Conservation (phyloP, 164 flowering plant species). For the Vitis labrusca region DNA sequence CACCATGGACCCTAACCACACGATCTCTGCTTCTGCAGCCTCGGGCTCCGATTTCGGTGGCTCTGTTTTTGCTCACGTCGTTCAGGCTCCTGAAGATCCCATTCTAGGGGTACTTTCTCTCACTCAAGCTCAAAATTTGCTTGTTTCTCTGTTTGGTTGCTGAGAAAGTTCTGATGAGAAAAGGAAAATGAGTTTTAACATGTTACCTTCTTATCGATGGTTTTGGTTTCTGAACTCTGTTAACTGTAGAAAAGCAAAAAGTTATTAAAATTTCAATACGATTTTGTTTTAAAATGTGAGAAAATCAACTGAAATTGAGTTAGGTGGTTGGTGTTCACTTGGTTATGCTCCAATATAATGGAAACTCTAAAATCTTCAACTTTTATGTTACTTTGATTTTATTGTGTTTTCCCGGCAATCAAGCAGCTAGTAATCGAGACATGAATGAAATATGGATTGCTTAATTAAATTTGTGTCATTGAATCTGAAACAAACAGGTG, state of each 20-base stretch:
- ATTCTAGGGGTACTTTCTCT: constrained; percentile 73
- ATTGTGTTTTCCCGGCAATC: not conserved
- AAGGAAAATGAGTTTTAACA: not conserved
- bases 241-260: too few species aligned
- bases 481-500: constrained; percentile 47
- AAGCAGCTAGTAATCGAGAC: not conserved
- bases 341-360: too few species aligned
- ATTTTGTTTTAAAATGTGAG: too few species aligned
- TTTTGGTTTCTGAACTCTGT: too few species aligned
- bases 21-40: constrained; percentile 43
- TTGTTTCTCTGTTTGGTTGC: not conserved
- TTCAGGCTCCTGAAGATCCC: constrained; percentile 94
- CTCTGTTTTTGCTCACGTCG: constrained; percentile 76
- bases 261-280: too few species aligned
- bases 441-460: too few species aligned
- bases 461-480: not conserved
- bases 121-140: constrained; percentile 6
- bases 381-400: not conserved
- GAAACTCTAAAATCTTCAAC: not conserved
- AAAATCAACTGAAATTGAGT: too few species aligned
- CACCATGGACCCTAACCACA: constrained; percentile 13
- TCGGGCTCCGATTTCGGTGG: constrained; percentile 29
- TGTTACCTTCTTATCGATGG: not conserved
- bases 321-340: not conserved
- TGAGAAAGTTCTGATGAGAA: not conserved